Base-by-base conservation (phyloP, 2,329 filamentous ascomycete species). In the Septoria linicola region DNA sequence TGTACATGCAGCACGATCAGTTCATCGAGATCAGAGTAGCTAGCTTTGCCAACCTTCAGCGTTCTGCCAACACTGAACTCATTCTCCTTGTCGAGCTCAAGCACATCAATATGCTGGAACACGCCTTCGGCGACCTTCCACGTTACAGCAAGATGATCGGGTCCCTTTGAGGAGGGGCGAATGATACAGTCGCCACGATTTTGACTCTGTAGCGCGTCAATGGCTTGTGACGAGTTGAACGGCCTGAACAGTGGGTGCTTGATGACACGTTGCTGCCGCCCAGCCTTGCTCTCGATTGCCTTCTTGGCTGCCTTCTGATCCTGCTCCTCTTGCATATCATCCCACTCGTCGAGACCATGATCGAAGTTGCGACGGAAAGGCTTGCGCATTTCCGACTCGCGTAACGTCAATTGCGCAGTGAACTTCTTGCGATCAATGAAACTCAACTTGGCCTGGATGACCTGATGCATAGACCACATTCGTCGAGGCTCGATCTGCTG, bases 41-140 rank as follows among this genome's bases (percentile, higher is more conserved):
- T 92, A 72, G 90, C 91, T 69, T 91, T 92, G 27, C 84, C 87
- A 47, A 99, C 88, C 58, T 88, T 88, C 47, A 99, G 79, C 35
- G 86, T 84, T 62, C 85, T 86, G 57, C 93, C 93, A 3, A 97
- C 86, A 0, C 90, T 91, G 69, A 96, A 97, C 68, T 97, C 92
- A 57, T 90, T 97, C 57, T 96, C 89, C 73, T 99, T 99, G 70
- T 95, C 89, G 66, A 99, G 79, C 73, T 99, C 93, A 32, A 99
- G 80, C 27, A 99, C 92, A 70, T 99, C 93, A 58, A 99, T 89
- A 70, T 99, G 93, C 72, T 99, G 91, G 70, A 91, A 99, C n/a
- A 97, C 84, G 53, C 87, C 87, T 68, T 97, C 90, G 1, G 89
- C 87, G 11, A 99, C 91, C 76, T 99, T 99, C 93, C 93, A 99